phyloP scores from a whole-genome alignment of 2,329 filamentous ascomycete genomes.

The Cryphonectria japonica region DNA sequence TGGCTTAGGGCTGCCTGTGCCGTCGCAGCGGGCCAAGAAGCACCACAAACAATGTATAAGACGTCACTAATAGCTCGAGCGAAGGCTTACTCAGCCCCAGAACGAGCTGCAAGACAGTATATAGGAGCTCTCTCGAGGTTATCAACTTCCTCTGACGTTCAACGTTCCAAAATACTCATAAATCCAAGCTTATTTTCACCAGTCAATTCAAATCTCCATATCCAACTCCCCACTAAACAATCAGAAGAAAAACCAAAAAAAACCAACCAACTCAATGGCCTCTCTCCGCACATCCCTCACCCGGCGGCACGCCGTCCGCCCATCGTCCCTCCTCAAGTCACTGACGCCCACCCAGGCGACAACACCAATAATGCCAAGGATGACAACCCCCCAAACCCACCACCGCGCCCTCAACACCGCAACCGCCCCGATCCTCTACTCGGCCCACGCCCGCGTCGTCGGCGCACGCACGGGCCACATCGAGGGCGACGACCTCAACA shows the following conservation, averaged over 20 bases:
- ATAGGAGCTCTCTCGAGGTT: neutral
- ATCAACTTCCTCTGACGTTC: neutral
- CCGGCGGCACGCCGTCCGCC: neutral
- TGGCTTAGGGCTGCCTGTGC: neutral
- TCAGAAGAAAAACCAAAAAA: too few relatives aligned
- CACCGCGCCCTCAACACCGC: slow-evolving; percentile 43
- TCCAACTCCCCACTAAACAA: too few relatives aligned
- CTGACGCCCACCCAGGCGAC: neutral
- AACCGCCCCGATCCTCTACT: slow-evolving; percentile 44
- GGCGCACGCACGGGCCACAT: slow-evolving; percentile 42
- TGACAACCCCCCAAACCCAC: neutral
- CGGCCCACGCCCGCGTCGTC: slow-evolving; percentile 42
- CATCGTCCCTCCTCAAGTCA: neutral
- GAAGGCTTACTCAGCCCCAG: neutral
- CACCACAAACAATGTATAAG: neutral
- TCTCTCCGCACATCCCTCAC: neutral
- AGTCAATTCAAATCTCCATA: too few relatives aligned
- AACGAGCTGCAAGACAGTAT: neutral
- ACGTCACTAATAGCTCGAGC: neutral
- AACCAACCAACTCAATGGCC: neutral
- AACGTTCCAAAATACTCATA: neutral
- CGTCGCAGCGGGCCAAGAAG: neutral
- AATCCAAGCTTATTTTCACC: neutral
- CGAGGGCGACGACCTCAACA: slow-evolving; percentile 36
- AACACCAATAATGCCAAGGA: slow-evolving; percentile 28